Evolutionary conservation across 345 rosid species (phyloP).

Genomic region (Heritiera fomes): DNA sequence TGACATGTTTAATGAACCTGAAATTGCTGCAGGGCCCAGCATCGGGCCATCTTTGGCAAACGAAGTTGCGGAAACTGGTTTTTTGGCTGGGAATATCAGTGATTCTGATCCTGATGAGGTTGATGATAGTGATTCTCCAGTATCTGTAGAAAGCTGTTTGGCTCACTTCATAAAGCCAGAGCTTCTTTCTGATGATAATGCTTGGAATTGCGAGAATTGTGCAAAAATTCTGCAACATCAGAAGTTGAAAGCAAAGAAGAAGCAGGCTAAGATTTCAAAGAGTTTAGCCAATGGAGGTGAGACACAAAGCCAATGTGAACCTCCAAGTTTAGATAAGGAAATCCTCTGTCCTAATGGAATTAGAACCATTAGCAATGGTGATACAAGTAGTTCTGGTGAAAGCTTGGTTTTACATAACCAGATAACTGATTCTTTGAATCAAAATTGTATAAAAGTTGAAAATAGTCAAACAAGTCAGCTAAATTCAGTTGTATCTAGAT

Average conservation of each 20-base stretch:
- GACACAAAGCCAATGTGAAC: slow-evolving; percentile 25
- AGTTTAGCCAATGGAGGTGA: slow-evolving; percentile 32
- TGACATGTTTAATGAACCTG: slow-evolving; percentile 90
- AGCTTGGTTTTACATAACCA: slow-evolving; percentile 29
- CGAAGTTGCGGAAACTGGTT: slow-evolving; percentile 52
- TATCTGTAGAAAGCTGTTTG: slow-evolving; percentile 91
- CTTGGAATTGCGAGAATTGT: slow-evolving; percentile 97
- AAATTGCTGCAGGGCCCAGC: slow-evolving; percentile 51
- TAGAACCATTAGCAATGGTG: slow-evolving; percentile 35
- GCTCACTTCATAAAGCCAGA: slow-evolving; percentile 81
- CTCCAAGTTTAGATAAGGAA: slow-evolving; percentile 22
- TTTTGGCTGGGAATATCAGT: slow-evolving; percentile 54
- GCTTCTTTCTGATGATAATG: slow-evolving; percentile 82
- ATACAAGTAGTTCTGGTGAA: slow-evolving; percentile 25
- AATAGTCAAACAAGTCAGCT: slow-evolving; percentile 26
- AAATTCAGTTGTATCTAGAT: slow-evolving; percentile 22
- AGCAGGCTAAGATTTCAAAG: slow-evolving; percentile 32
- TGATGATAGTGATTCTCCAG: slow-evolving; percentile 80
- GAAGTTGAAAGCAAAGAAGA: slow-evolving; percentile 44
- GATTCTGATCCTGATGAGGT: slow-evolving; percentile 97
- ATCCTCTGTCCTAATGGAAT: slow-evolving; percentile 25
- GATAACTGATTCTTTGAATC: slow-evolving; percentile 25
- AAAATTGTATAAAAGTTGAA: slow-evolving; percentile 31
- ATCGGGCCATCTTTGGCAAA: slow-evolving; percentile 55
- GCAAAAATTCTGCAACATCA: slow-evolving; percentile 49